Evolutionary conservation across 345 rosid genomes (phyloP), one percentile per base, ranked within the genome.

Genomic region (Hypericum androsaemum): DNA sequence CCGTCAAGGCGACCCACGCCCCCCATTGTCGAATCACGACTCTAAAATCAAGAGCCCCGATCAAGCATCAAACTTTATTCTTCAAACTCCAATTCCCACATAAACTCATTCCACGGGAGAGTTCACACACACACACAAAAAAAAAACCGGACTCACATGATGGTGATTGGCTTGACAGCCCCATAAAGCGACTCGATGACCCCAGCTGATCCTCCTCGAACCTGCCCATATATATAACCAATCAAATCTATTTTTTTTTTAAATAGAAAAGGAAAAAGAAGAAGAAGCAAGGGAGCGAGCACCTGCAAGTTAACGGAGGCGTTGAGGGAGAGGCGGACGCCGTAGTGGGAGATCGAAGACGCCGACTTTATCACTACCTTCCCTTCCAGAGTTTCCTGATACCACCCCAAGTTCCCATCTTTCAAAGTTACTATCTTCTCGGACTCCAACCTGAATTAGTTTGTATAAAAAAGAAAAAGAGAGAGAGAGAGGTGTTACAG

Each of bases 141-240:
- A 8, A 5, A 41, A 37, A 50, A 16, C 9, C 12, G 35, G 44
- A 28, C 79, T 58, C 64, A 89, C 95, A 84, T 60, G 7, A 89
- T 77, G 7, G 54, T 41, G 56, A 84, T 80, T 12, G 98, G 98
- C 66, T 80, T 86, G 63, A 90, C 62, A 44, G 75, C 92, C 36
- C 95, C 92, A 59, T 82, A 86, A 9, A 84, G 61, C 3, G 96
- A 77, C 68, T 90, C 96, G 37, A 90, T 72, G 39, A 90, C 81
- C 12, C 96, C 96, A 1, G 95, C 92, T 16, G 98, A 75, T 57
- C 95, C 95, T 74, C 98, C 87, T 16, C 95, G 84, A 61, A 84
- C 79, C 97, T 89, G 58, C 12, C 32, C 32, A 22, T 22, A 64
- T 55, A 43, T 48, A 41, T 0, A 44, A 22, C 14, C 7, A 56